Evolutionary conservation across 768 basidiomycete genomes (phyloP), one percentile per base, ranked within the genome.

Genomic region (Dentipellis fragilis): DNA sequence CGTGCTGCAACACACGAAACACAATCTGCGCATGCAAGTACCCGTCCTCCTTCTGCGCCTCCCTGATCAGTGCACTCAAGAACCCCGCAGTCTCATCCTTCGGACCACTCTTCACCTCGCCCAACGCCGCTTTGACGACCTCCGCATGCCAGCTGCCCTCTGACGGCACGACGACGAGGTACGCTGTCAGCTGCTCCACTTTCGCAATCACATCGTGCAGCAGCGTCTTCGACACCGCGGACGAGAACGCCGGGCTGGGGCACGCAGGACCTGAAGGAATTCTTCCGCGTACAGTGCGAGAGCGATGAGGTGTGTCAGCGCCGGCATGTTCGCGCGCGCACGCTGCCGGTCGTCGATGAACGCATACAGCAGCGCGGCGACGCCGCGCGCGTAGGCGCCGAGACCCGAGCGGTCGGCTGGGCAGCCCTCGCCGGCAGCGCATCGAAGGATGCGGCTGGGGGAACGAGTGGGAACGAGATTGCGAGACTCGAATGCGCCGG

Each of bases 231-330:
- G 76, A 63, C 36, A 72, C 69, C 17, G 68, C 56, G 16, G 45
- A 49, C 29, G 73, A 67, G 60, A 88, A 84, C 0, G 84, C 68
- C 0, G 79, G 71, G 64, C 74, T 80, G 11, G 63, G 65, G 3
- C 69, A 72, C 5, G 73, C 72, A 10, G 80, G 0, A 86, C 70
- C 23, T 76, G 73, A 22, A 80, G 67, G 17, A 77, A 71, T 64
- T 93, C 89, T 35, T 78, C 71, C 1, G 83, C 83, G 57, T 84
- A 84, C 5, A 83, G 65, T 1, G 75, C 72, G 21, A 92, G 72
- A 0, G 80, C 75, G 9, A 89, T 68, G 54, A 92, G 71, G 64
- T 92, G 87, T 9, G 80, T 78, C 4, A 97, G 65, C 0, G 80
- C 76, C 84, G 86, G 87, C 0, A 81, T 61, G 52, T 87, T 78